phyloP scores from a whole-genome alignment of 148 eudicot species.

The Amaranthus palmeri region DNA sequence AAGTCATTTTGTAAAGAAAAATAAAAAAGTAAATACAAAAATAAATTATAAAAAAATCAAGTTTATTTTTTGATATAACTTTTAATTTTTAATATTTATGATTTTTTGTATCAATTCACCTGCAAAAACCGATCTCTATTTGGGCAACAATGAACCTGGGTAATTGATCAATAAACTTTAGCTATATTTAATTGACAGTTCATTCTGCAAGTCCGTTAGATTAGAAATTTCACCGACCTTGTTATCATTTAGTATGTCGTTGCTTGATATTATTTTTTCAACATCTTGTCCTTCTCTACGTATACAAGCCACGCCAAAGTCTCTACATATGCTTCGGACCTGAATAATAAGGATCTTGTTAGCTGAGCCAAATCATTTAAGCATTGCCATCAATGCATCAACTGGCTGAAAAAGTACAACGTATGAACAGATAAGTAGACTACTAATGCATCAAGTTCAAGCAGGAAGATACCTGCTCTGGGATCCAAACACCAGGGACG shows the following conservation, averaged over 20 bases:
- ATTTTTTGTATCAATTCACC: no score
- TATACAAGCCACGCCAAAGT: slow-evolving; percentile 89
- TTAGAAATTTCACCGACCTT: slow-evolving; percentile 39
- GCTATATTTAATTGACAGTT: no score
- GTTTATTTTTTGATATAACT: no score
- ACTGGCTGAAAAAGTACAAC: background rate
- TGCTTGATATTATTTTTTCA: slow-evolving; percentile 44
- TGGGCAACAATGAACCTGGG: no score
- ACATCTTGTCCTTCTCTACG: slow-evolving; percentile 82
- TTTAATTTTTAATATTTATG: no score
- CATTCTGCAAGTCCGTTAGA: slow-evolving; percentile 1
- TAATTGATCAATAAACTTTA: no score
- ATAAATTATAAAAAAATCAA: no score
- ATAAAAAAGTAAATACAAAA: no score
- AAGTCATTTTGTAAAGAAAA: no score
- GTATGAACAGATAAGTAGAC: background rate
- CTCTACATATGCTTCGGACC: slow-evolving; percentile 70
- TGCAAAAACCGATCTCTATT: no score
- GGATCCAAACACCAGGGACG: slow-evolving; percentile 80
- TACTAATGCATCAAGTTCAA: slow-evolving; percentile 4
- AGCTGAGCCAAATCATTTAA: background rate
- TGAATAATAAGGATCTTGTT: slow-evolving; percentile 18
- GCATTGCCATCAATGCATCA: background rate
- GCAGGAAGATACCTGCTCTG: slow-evolving; percentile 16
- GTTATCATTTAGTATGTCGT: slow-evolving; percentile 54